Evolutionary conservation across 2,329 filamentous ascomycete species (phyloP).

Genomic region (Colletotrichum viniferum): DNA sequence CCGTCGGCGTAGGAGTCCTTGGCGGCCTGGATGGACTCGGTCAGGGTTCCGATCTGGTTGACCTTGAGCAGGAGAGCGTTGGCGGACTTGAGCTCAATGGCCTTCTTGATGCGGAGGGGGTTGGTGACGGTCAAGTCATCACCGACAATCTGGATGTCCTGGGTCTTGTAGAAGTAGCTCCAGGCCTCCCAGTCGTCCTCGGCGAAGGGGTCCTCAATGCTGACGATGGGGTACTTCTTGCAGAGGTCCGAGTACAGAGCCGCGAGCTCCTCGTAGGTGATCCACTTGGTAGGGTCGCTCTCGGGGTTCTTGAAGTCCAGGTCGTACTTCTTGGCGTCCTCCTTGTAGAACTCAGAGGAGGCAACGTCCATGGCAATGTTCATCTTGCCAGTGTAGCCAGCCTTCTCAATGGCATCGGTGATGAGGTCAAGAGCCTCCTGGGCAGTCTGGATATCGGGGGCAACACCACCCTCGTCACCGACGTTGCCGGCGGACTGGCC

Average conservation of each 20-base stretch:
- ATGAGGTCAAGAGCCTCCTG: constrained; percentile 98
- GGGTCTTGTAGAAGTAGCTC: constrained; percentile 99
- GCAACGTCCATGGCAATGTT: constrained; percentile 99
- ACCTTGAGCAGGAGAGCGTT: constrained; percentile 99
- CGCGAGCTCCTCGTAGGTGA: constrained; percentile 97
- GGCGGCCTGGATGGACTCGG: constrained; percentile 98
- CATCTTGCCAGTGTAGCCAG: constrained; percentile 94
- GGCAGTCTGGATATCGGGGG: constrained; percentile 95
- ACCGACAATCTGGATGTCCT: constrained; percentile 97
- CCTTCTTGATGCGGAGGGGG: constrained; percentile 99
- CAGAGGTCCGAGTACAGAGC: constrained; percentile 85
- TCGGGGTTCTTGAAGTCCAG: constrained; percentile 99
- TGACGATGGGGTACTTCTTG: constrained; percentile 98
- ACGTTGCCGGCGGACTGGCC: constrained; percentile 99
- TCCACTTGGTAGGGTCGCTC: constrained; percentile 94
- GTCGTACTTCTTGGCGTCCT: constrained; percentile 98
- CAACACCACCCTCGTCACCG: constrained; percentile 99
- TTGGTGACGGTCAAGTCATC: constrained; percentile 99
- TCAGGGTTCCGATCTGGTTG: constrained; percentile 99
- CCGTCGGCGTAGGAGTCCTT: constrained; percentile 96
- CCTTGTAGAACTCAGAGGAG: constrained; percentile 99
- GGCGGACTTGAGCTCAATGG: constrained; percentile 98
- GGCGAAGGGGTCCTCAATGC: constrained; percentile 98
- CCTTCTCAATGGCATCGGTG: constrained; percentile 89
- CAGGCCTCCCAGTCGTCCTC: constrained; percentile 99